Evolutionary conservation across 179 eudicot species (phyloP).

Genomic region (Silene coronaria): DNA sequence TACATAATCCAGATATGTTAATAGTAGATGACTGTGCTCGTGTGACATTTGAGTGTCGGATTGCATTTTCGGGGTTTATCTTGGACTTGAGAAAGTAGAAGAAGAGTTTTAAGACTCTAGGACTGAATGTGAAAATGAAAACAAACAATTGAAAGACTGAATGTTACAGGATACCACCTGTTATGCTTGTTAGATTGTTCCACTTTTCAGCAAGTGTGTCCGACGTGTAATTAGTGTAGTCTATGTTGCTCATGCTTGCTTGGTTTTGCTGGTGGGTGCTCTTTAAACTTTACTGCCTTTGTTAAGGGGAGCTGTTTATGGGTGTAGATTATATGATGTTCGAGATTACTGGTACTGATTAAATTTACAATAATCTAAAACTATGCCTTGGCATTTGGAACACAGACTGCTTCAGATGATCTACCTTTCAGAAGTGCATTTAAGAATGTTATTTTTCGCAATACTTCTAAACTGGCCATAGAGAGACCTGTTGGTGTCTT

Average conservation of each 20-base stretch:
- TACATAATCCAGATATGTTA: background rate
- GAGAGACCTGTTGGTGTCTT: slow-evolving; percentile 54
- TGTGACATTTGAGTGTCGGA: background rate
- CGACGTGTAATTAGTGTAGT: background rate
- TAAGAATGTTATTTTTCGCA: slow-evolving; percentile 71
- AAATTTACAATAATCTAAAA: background rate
- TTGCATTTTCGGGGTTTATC: background rate
- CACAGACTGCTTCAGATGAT: slow-evolving; percentile 79
- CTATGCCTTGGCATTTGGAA: slow-evolving; percentile 13
- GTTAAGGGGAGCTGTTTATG: background rate
- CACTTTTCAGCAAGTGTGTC: too few species aligned
- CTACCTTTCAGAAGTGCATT: slow-evolving; percentile 86
- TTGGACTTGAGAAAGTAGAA: background rate
- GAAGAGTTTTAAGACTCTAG: background rate
- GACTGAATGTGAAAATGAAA: background rate
- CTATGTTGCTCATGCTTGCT: background rate
- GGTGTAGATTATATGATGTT: background rate
- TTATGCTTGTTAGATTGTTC: too few species aligned
- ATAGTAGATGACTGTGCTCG: background rate
- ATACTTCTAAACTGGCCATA: slow-evolving; percentile 37
- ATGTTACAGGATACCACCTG: too few species aligned
- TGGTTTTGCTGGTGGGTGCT: background rate
- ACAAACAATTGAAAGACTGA: background rate
- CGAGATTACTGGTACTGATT: background rate
- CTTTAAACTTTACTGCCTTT: background rate